These are phyloP conservation scores for Kregervanrija pseudodelftensis DNA, from an alignment of 805 yeast species.

Conservation along the genomic window DNA sequence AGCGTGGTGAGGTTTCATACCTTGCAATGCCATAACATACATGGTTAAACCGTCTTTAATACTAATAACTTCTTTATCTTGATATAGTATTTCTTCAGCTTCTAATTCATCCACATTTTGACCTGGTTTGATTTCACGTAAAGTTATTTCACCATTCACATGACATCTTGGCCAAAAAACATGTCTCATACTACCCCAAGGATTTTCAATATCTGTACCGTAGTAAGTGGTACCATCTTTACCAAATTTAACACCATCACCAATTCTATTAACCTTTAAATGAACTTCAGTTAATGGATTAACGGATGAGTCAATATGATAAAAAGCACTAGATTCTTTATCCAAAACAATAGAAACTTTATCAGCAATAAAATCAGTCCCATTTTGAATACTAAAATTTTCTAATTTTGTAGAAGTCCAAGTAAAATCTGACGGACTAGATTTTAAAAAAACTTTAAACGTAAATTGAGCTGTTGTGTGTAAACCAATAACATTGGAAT, in stretches of 20 bases:
- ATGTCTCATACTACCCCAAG: constrained; percentile 98
- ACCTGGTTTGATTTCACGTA: constrained; percentile 27
- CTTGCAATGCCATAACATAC: constrained; percentile 96
- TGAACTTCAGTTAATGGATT: constrained; percentile 67
- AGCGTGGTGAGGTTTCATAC: constrained; percentile 99
- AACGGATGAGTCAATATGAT: constrained; percentile 55
- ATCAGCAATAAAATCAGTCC: constrained; percentile 75
- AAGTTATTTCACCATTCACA: constrained; percentile 56
- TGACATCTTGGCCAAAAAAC: constrained; percentile 90
- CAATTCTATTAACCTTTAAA: constrained; percentile 49
- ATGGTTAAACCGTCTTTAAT: constrained; percentile 47
- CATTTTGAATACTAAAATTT: constrained; percentile 59
- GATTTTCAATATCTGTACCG: constrained; percentile 75
- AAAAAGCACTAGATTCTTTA: constrained; percentile 36
- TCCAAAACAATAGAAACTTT: constrained; percentile 55
- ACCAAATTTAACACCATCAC: constrained; percentile 86
- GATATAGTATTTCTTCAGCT: constrained; percentile 6
- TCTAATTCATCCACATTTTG: constrained; percentile 13
- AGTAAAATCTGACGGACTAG: constrained; percentile 43
- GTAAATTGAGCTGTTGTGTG: constrained; percentile 92
- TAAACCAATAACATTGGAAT: constrained; percentile 83
- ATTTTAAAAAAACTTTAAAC: constrained; percentile 63
- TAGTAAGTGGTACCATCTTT: constrained; percentile 77
- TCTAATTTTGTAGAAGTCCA: constrained; percentile 94
- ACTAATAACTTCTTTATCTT: constrained; percentile 6